Conservation (phyloP, 768 basidiomycete species). For the Pseudohyphozyma bogoriensis region DNA sequence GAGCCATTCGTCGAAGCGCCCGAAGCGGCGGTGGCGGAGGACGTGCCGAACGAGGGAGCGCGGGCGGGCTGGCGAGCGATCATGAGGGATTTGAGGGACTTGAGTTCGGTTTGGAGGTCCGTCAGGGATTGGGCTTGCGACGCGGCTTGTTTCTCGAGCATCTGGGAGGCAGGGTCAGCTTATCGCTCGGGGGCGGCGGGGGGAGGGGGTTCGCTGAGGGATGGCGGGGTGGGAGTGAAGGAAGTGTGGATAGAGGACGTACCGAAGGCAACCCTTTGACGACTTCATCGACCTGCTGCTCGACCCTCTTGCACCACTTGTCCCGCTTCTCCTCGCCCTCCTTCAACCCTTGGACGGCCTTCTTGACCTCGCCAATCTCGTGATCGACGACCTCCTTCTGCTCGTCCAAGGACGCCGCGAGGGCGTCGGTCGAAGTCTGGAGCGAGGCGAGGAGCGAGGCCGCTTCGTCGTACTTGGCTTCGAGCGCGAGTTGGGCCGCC, state of each 20-base stretch:
- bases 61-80: constrained; percentile 20
- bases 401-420: constrained; percentile 61
- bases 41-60: background rate
- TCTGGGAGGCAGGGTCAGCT: constrained; percentile 44
- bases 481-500: constrained; percentile 69
- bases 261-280: constrained; percentile 87
- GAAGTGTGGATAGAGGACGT: too few species aligned
- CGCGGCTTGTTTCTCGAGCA: constrained; percentile 88
- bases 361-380: constrained; percentile 61
- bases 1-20: background rate
- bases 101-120: constrained; percentile 87
- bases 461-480: constrained; percentile 80
- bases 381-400: constrained; percentile 63
- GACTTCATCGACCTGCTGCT: constrained; percentile 82
- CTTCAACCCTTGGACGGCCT: constrained; percentile 61
- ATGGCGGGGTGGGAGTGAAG: background rate
- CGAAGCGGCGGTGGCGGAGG: background rate
- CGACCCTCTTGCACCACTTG: constrained; percentile 74
- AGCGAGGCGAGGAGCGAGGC: constrained; percentile 72
- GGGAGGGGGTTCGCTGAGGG: too few species aligned
- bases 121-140: constrained; percentile 67
- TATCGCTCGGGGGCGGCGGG: too few species aligned
- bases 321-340: constrained; percentile 63
- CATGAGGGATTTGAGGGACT: constrained; percentile 81
- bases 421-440: constrained; percentile 61